Conservation (phyloP, 345 rosid species). For the Trapa incisa region DNA sequence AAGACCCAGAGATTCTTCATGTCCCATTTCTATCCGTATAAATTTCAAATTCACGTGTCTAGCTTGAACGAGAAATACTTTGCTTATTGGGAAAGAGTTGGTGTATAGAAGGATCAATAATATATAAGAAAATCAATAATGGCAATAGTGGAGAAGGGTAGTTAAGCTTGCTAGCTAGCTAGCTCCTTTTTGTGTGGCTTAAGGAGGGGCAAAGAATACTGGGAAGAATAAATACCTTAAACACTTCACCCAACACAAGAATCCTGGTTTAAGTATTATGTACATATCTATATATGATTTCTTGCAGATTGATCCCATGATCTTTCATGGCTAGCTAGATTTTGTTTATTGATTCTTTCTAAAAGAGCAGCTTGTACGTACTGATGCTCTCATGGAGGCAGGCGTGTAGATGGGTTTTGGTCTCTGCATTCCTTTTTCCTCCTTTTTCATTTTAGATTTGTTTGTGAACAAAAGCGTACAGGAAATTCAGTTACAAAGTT, state of each 20-base stretch:
- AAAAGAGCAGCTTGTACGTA: conserved; percentile 26
- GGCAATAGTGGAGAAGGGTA: neutral
- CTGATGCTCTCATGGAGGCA: conserved; percentile 19
- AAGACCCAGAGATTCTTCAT: too few relatives aligned
- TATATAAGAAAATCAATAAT: neutral
- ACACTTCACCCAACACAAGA: conserved; percentile 1
- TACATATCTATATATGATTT: too few relatives aligned
- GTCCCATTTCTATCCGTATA: too few relatives aligned
- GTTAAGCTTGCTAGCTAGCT: too few relatives aligned
- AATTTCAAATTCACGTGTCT: too few relatives aligned
- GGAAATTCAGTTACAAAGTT: too few relatives aligned
- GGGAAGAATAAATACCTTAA: neutral
- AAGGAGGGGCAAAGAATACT: conserved; percentile 27
- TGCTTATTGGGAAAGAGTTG: too few relatives aligned
- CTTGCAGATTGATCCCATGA: neutral
- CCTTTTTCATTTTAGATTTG: neutral
- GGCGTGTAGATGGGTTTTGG: conserved; percentile 60
- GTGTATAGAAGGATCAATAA: neutral
- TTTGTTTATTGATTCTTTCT: conserved; percentile 14
- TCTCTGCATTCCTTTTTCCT: conserved; percentile 20
- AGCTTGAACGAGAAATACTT: too few relatives aligned
- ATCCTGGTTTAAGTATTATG: neutral
- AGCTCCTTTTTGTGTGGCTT: conserved; percentile 6
- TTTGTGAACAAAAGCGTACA: too few relatives aligned
- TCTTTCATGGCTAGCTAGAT: neutral